Percentiles rank a stretch among this genome's conserved stretches.
These are phyloP conservation scores for Papiliotrema terrestris DNA, from an alignment of 1,284 basidiomycete genomes.

Conservation along the genomic window DNA sequence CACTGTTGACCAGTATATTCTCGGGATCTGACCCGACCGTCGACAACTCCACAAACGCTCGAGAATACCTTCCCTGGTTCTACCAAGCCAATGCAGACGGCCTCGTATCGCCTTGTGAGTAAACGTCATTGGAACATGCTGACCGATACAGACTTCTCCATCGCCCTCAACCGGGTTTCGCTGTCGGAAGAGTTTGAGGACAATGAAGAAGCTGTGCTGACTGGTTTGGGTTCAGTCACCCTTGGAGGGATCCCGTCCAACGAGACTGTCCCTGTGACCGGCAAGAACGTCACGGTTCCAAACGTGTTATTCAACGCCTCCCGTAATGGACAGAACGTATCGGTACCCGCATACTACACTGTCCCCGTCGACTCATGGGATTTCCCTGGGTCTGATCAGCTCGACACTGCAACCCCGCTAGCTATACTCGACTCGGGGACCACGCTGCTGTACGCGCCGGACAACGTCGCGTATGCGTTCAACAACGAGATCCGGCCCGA, in stretches of 20 bases:
- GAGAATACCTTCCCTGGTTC: constrained; percentile 8
- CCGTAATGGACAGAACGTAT: constrained; percentile 2
- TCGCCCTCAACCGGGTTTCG: constrained; percentile 6
- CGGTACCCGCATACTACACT: constrained; percentile 3
- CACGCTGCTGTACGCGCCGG: background rate
- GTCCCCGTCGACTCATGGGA: background rate
- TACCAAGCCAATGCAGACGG: constrained; percentile 7
- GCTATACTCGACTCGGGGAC: constrained; percentile 6
- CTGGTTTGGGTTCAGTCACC: constrained; percentile 5
- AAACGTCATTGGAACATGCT: background rate
- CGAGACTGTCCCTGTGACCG: constrained; percentile 1
- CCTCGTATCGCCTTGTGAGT: constrained; percentile 7
- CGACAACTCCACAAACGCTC: background rate
- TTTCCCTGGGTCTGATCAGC: background rate
- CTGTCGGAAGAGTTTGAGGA: background rate
- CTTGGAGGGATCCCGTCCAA: constrained; percentile 6
- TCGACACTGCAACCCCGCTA: constrained; percentile 1
- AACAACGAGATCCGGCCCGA: background rate
- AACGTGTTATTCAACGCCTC: constrained; percentile 2
- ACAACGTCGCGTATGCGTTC: background rate
- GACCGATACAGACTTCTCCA: constrained; percentile 5
- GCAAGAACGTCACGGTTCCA: constrained; percentile 8
- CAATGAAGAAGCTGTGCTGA: background rate
- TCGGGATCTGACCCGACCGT: background rate
- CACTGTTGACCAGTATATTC: constrained; percentile 2